phyloP scores from a whole-genome alignment of 495 filamentous ascomycete species.

The Penicillium egyptiacum region DNA sequence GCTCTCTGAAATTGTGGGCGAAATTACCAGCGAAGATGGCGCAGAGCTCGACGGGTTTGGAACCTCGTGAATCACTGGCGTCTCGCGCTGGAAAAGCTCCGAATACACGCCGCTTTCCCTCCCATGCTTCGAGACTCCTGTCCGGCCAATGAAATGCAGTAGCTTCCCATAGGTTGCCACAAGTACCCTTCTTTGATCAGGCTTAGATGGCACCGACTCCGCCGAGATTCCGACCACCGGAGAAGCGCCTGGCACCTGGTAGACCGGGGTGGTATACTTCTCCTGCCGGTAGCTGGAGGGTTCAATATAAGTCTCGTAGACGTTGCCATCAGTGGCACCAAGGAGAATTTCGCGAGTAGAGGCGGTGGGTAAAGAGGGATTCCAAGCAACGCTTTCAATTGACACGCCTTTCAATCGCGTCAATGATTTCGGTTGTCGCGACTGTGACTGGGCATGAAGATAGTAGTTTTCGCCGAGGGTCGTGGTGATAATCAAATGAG shows the following conservation, averaged over 20 bases:
- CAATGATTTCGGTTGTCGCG: slow-evolving; percentile 78
- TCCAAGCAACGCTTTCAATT: slow-evolving; percentile 93
- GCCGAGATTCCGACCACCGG: slow-evolving; percentile 79
- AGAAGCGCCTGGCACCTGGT: slow-evolving; percentile 72
- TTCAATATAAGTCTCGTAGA: slow-evolving; percentile 96
- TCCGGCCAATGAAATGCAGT: slow-evolving; percentile 74
- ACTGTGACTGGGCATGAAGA: slow-evolving; percentile 77
- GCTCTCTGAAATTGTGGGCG: slow-evolving; percentile 65
- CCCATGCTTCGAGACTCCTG: slow-evolving; percentile 58
- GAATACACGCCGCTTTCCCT: slow-evolving; percentile 83
- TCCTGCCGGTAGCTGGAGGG: slow-evolving; percentile 88
- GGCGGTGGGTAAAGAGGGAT: slow-evolving; percentile 90
- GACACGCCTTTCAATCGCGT: slow-evolving; percentile 79
- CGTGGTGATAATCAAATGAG: slow-evolving; percentile 88
- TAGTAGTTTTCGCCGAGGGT: slow-evolving; percentile 95
- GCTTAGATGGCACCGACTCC: slow-evolving; percentile 63
- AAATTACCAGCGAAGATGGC: slow-evolving; percentile 66
- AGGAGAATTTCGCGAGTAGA: slow-evolving; percentile 95
- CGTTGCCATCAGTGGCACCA: slow-evolving; percentile 85
- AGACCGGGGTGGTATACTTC: slow-evolving; percentile 79
- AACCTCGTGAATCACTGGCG: slow-evolving; percentile 69
- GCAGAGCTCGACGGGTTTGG: slow-evolving; percentile 52
- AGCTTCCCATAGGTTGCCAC: slow-evolving; percentile 73
- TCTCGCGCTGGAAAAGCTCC: slow-evolving; percentile 84
- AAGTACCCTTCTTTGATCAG: slow-evolving; percentile 72